phyloP scores from a whole-genome alignment of 495 filamentous ascomycete genomes.

The Penicillium waksmanii region DNA sequence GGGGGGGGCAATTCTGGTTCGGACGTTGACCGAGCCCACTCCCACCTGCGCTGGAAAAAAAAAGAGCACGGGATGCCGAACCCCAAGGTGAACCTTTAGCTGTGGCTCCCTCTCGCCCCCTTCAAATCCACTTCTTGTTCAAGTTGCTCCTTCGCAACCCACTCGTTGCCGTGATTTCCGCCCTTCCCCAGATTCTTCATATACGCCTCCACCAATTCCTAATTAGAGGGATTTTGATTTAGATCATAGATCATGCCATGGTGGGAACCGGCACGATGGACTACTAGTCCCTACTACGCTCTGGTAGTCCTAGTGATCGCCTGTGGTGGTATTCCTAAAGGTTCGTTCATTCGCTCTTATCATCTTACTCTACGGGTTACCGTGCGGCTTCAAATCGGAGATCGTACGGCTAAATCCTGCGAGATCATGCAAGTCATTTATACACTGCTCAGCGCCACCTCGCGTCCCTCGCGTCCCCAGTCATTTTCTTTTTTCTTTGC shows the following conservation, averaged over 20 bases:
- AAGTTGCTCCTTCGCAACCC: constrained; percentile 4
- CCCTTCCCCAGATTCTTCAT: constrained; percentile 17
- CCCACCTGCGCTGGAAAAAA: no score
- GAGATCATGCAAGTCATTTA: background rate
- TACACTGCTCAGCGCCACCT: background rate
- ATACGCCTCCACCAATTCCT: constrained; percentile 2
- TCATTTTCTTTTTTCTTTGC: no score
- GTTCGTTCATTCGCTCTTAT: constrained; percentile 22
- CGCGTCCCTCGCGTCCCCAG: background rate
- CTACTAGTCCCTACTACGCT: constrained; percentile 45
- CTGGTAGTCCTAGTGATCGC: constrained; percentile 45
- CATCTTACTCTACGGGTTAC: background rate
- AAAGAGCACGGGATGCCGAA: constrained; percentile 23
- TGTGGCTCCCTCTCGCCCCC: background rate
- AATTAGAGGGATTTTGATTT: background rate
- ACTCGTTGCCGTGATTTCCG: constrained; percentile 10
- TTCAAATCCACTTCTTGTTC: constrained; percentile 8
- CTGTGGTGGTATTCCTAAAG: constrained; percentile 50
- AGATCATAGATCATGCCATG: constrained; percentile 29
- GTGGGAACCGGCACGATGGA: constrained; percentile 42
- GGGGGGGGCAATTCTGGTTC: constrained; percentile 6
- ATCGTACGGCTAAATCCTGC: no score
- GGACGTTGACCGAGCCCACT: constrained; percentile 22
- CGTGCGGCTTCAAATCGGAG: background rate
- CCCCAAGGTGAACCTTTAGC: background rate